phyloP scores from a whole-genome alignment of 176 grass and related monocot genomes.

The Zizania latifolia region DNA sequence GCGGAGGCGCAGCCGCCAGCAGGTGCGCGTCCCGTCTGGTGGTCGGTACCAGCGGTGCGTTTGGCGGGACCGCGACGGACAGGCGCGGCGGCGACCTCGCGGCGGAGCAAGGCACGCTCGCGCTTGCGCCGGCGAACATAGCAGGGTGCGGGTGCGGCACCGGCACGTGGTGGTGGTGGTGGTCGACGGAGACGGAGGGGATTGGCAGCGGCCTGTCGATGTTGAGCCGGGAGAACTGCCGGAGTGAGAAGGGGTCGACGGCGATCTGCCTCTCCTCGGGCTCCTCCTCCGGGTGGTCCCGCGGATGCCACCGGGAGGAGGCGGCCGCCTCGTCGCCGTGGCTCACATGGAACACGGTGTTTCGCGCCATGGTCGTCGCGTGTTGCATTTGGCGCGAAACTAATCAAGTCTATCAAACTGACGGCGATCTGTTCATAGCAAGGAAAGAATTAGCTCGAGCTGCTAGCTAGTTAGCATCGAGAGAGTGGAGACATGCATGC shows the following conservation, averaged over 20 bases:
- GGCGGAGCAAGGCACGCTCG: neutral
- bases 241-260: conserved; percentile 40
- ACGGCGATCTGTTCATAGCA: too few species aligned
- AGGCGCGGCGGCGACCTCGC: neutral
- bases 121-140: conserved; percentile 10
- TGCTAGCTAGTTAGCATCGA: too few species aligned
- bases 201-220: conserved; percentile 54
- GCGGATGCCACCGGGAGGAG: conserved; percentile 31
- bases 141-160: neutral
- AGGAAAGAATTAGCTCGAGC: too few species aligned
- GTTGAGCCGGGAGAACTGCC: conserved; percentile 45
- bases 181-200: conserved; percentile 42
- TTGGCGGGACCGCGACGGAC: neutral
- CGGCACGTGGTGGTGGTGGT: neutral
- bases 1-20: neutral
- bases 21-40: conserved; percentile 12
- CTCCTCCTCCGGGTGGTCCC: conserved; percentile 6
- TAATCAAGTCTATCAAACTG: neutral
- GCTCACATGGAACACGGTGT: conserved; percentile 10
- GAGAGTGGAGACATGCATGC: too few species aligned
- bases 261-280: conserved; percentile 34
- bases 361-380: neutral
- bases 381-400: neutral
- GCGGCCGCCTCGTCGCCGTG: neutral
- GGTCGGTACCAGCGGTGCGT: too few species aligned